These are phyloP conservation scores for Arachis stenosperma DNA, from an alignment of 306 rosid species.

Conservation along the genomic window DNA sequence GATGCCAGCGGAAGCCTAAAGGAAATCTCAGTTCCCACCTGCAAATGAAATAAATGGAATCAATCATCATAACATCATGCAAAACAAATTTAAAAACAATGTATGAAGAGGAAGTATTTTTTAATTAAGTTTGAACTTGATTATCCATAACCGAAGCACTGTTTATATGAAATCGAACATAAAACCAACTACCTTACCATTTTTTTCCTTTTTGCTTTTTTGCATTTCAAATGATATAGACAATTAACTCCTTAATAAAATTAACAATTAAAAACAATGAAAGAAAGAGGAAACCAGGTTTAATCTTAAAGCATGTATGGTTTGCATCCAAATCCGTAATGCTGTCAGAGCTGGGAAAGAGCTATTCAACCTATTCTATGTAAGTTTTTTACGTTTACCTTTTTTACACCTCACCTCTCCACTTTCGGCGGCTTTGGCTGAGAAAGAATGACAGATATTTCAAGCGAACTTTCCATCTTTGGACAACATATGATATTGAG, in stretches of 20 bases:
- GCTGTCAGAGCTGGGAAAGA: not conserved
- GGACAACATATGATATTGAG: too few relatives aligned
- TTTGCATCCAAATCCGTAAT: not conserved
- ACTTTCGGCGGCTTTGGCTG: not conserved
- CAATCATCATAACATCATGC: constrained; percentile 26
- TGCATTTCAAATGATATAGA: constrained; percentile 24
- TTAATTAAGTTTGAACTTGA: constrained; percentile 11
- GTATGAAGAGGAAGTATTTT: not conserved
- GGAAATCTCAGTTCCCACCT: constrained; percentile 99
- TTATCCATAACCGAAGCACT: constrained; percentile 2
- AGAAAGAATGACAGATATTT: too few relatives aligned
- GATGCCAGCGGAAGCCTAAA: constrained; percentile 96
- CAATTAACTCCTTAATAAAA: constrained; percentile 30
- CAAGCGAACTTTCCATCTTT: too few relatives aligned
- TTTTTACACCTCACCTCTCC: too few relatives aligned
- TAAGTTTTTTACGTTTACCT: not conserved
- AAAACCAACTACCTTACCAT: too few relatives aligned
- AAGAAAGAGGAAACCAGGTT: constrained; percentile 7
- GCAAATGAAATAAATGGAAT: constrained; percentile 43
- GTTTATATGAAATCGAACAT: too few relatives aligned
- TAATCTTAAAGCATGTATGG: not conserved
- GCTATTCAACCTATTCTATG: not conserved
- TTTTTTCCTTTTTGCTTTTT: too few relatives aligned
- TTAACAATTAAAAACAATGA: not conserved
- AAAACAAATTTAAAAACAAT: not conserved